These are phyloP conservation scores for Nicotiana noctiflora DNA, from an alignment of 257 asterid genomes.

Conservation along the genomic window DNA sequence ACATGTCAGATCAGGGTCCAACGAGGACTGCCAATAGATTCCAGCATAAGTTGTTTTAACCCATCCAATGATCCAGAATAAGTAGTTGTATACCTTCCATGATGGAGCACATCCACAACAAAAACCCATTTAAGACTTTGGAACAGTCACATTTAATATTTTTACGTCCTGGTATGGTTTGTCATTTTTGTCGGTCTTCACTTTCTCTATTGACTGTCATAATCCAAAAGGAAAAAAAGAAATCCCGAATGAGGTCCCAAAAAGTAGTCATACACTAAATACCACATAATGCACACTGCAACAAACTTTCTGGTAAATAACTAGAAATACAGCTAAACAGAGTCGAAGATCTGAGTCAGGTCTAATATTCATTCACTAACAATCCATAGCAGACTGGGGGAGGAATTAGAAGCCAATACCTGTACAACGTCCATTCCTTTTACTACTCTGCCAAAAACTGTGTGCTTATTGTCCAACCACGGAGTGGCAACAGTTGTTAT, in stretches of 20 bases:
- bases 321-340: neutral
- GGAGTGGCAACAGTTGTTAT: constrained; percentile 97
- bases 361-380: neutral
- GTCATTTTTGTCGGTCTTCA: constrained; percentile 84
- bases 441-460: constrained; percentile 90
- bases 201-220: constrained; percentile 83
- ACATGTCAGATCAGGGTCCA: neutral
- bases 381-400: neutral
- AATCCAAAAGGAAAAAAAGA: neutral
- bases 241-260: neutral
- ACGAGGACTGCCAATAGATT: neutral
- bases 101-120: neutral
- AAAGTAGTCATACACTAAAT: neutral
- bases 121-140: constrained; percentile 36
- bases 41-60: neutral
- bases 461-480: constrained; percentile 98
- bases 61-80: neutral
- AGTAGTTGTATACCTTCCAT: neutral
- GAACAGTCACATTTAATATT: constrained; percentile 83
- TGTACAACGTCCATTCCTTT: constrained; percentile 99
- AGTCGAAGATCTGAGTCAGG: neutral
- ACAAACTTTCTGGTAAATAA: neutral
- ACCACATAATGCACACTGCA: neutral
- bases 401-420: constrained; percentile 33
- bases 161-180: constrained; percentile 91